These are phyloP conservation scores for Linnemannia schmuckeri DNA, from an alignment of 192 early-diverging fungal genomes.

Conservation along the genomic window DNA sequence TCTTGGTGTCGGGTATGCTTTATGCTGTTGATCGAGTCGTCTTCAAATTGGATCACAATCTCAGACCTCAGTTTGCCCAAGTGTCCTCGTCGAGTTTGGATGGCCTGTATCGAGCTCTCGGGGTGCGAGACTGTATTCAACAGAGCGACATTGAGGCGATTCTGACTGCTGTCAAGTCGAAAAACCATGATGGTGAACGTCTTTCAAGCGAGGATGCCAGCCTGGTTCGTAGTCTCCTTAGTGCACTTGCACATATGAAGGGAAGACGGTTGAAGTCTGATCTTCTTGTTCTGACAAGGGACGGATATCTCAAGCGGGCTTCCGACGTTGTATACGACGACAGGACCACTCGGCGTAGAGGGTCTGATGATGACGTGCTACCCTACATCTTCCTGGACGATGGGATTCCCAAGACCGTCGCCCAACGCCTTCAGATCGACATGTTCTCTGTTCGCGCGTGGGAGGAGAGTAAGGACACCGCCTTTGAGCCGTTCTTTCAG, in stretches of 20 bases:
- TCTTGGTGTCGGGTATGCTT: neutral
- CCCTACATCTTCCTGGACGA: neutral
- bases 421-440: conserved; percentile 11
- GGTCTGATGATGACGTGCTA: neutral
- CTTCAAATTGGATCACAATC: neutral
- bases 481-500: conserved; percentile 1
- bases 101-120: neutral
- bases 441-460: neutral
- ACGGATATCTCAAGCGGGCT: neutral
- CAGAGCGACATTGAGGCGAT: neutral
- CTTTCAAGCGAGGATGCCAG: conserved; percentile 6
- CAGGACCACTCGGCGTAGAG: neutral
- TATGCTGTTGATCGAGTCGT: conserved; percentile 9
- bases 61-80: neutral
- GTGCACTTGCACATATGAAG: neutral
- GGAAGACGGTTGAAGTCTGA: neutral
- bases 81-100: neutral
- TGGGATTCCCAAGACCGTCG: neutral
- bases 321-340: conserved; percentile 14
- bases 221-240: neutral
- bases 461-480: neutral
- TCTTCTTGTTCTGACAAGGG: neutral
- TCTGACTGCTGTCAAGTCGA: neutral
- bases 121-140: neutral
- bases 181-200: neutral